These are phyloP conservation scores for Russula sp. DNA, from an alignment of 768 basidiomycete genomes.

Conservation along the genomic window DNA sequence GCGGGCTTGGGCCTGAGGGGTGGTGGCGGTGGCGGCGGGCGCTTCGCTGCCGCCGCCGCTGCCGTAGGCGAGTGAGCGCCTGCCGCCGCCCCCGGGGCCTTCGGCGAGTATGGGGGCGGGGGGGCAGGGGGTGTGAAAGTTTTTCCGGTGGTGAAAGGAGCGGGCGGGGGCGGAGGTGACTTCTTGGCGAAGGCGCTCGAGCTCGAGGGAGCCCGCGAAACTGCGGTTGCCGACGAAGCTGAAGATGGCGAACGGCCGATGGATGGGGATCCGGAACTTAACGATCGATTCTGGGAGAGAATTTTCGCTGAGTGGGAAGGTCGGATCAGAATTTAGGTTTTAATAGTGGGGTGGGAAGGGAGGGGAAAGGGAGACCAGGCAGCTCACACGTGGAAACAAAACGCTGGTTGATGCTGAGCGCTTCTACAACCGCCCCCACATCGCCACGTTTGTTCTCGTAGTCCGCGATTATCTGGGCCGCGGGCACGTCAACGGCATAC, in stretches of 20 bases:
- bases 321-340: background rate
- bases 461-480: conserved; percentile 63
- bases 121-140: conserved; percentile 29
- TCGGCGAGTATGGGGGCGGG: conserved; percentile 37
- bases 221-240: conserved; percentile 25
- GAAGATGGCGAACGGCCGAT: conserved; percentile 20
- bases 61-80: conserved; percentile 24
- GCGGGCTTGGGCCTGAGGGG: conserved; percentile 77
- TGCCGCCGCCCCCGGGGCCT: no score
- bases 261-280: background rate
- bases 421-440: conserved; percentile 71
- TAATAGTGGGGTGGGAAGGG: background rate
- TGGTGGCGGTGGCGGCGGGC: conserved; percentile 88
- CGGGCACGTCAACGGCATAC: conserved; percentile 60
- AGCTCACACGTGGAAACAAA: conserved; percentile 78
- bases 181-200: conserved; percentile 21
- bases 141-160: conserved; percentile 40
- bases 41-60: conserved; percentile 44
- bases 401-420: conserved; percentile 74
- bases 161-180: conserved; percentile 27
- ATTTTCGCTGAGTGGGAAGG: conserved; percentile 47
- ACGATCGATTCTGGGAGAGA: conserved; percentile 48
- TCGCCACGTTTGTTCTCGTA: conserved; percentile 85
- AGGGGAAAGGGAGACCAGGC: no score
- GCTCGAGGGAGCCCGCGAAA: conserved; percentile 23